Percentiles rank a stretch among this genome's conserved stretches.
phyloP scores from a whole-genome alignment of 768 basidiomycete genomes.

The Hydnomerulius pinastri region DNA sequence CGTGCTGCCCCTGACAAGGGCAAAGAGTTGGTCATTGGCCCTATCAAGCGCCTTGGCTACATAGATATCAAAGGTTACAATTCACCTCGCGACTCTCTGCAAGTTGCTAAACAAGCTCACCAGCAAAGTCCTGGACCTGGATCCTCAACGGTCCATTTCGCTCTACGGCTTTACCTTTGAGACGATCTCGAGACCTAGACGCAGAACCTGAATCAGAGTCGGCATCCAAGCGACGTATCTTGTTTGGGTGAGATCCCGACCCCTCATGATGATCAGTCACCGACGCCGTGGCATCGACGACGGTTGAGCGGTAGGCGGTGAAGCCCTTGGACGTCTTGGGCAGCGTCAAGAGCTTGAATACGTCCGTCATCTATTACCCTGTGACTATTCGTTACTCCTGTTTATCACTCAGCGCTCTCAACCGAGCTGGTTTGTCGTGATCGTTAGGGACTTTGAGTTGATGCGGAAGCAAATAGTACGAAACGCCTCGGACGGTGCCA shows the following conservation, averaged over 20 bases:
- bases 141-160: conserved; percentile 46
- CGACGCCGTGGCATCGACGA: conserved; percentile 32
- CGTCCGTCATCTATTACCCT: conserved; percentile 42
- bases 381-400: neutral
- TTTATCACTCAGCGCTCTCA: no score
- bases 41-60: conserved; percentile 13
- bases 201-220: conserved; percentile 72
- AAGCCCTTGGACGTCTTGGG: conserved; percentile 56
- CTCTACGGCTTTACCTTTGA: conserved; percentile 23
- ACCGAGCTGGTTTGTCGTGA: no score
- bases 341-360: conserved; percentile 45
- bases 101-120: conserved; percentile 25
- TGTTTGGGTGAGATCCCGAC: conserved; percentile 62
- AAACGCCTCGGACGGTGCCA: no score
- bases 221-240: conserved; percentile 64
- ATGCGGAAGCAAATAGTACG: no score
- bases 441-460: neutral
- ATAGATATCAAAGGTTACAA: neutral
- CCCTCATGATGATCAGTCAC: conserved; percentile 38
- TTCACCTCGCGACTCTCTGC: neutral
- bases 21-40: conserved; percentile 20
- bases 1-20: conserved; percentile 39
- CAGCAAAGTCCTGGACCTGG: conserved; percentile 44
- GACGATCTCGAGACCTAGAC: conserved; percentile 48
- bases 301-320: conserved; percentile 40